Percentiles rank a stretch among this genome's conserved stretches.
These are phyloP conservation scores for Macrophomina phaseolina DNA, from an alignment of 2,329 filamentous ascomycete genomes.

Conservation along the genomic window DNA sequence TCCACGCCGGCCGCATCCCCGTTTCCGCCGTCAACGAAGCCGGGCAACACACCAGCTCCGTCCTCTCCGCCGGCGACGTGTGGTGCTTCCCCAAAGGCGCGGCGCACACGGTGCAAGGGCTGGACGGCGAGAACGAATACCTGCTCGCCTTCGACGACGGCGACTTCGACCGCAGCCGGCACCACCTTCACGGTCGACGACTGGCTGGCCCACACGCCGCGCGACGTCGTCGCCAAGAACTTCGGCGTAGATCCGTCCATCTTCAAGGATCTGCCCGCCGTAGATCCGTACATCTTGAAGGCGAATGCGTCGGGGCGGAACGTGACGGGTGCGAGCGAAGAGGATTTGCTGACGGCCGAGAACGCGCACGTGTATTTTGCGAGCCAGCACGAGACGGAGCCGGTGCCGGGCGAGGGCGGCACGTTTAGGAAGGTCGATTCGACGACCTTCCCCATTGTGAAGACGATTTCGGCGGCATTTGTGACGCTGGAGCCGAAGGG, in stretches of 20 bases:
- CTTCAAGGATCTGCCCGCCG: constrained; percentile 45
- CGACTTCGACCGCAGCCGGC: constrained; percentile 62
- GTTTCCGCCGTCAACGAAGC: constrained; percentile 60
- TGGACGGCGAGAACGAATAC: constrained; percentile 71
- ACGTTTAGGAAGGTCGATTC: constrained; percentile 69
- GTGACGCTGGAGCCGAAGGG: constrained; percentile 68
- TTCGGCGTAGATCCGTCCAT: constrained; percentile 63
- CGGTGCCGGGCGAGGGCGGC: constrained; percentile 66
- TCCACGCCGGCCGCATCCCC: constrained; percentile 57
- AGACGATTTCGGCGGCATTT: constrained; percentile 69
- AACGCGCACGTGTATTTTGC: constrained; percentile 68
- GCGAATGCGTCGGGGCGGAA: constrained; percentile 57
- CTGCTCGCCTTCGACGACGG: constrained; percentile 70
- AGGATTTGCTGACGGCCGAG: constrained; percentile 56
- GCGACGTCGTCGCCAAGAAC: constrained; percentile 69
- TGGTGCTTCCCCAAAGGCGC: constrained; percentile 73
- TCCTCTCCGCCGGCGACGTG: constrained; percentile 66
- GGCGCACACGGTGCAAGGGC: constrained; percentile 67
- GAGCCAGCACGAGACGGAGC: constrained; percentile 60
- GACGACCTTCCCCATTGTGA: constrained; percentile 69
- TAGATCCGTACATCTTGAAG: constrained; percentile 68
- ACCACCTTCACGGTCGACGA: constrained; percentile 75
- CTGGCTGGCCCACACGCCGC: constrained; percentile 71
- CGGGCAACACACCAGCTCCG: constrained; percentile 61
- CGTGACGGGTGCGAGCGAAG: constrained; percentile 56